Evolutionary conservation across 2,329 filamentous ascomycete genomes (phyloP), one percentile per base, ranked within the genome.

Genomic region (Teratosphaeriaceae sp.): DNA sequence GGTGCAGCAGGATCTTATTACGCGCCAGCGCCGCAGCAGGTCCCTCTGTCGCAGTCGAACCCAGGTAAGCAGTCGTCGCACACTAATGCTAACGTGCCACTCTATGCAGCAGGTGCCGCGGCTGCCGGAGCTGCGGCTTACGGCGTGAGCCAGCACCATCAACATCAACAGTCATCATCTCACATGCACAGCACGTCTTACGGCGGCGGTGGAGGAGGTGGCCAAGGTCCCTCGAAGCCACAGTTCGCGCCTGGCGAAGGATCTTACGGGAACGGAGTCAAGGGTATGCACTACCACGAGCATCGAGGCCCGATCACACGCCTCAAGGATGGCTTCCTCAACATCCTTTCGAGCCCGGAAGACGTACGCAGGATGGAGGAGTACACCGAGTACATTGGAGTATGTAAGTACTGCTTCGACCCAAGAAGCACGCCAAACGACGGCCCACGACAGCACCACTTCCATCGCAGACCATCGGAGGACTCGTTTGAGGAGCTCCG

Each of bases 331-430:
- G 56, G 79, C 77, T 48, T 71, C 24, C 45, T 62, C 42, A 59
- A 61, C 20, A 38, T 62, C 13, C 55, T 62, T 12, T 55, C 55
- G 3, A 52, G 48, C 24, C 57, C 78, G 1, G 78, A 82, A 48
- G 79, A 78, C n/a, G 77, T 82, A 1, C 73, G 71, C 15, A 74
- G 75, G 56, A 82, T 80, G 65, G 79, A 83, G 59, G 78, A 82
- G 56, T 83, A 83, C 54, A 82, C 79, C 1, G 78, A 83, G 60
- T 74, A 76, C 46, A 82, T 81, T 52, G 79, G 79, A 18, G 74
- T 82, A 2, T 83, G 79, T 64, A 78, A 73, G 49, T 67, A 79
- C 52, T 83, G 79, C 58, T 83, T 83, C 54, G 78, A 81, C 46
- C 78, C 79, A 5, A 69, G 72, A 7, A 75, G 73, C 13, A 72